Percentiles rank a stretch among this genome's conserved stretches.
phyloP scores from a whole-genome alignment of 2,329 filamentous ascomycete genomes.

The Fusarium denticulatum region DNA sequence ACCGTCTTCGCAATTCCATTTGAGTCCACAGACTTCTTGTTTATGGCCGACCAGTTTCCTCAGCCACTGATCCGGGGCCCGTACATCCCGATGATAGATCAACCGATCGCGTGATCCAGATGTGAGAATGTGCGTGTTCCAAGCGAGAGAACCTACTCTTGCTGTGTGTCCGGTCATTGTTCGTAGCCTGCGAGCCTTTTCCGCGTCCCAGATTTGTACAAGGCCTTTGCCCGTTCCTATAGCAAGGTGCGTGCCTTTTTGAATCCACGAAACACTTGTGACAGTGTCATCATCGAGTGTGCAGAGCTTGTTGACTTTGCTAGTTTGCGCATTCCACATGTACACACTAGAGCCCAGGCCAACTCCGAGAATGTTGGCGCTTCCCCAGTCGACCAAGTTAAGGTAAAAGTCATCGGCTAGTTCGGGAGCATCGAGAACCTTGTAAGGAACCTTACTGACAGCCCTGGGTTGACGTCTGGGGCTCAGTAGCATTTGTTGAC shows the following conservation, averaged over 20 bases:
- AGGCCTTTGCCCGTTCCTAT: slow-evolving; percentile 95
- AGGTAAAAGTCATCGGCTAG: slow-evolving; percentile 97
- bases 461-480: slow-evolving; percentile 88
- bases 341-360: slow-evolving; percentile 94
- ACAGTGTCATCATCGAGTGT: slow-evolving; percentile 93
- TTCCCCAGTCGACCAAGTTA: slow-evolving; percentile 97
- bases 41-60: slow-evolving; percentile 92
- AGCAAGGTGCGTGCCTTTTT: slow-evolving; percentile 93
- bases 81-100: slow-evolving; percentile 96
- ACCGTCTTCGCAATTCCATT: slow-evolving; percentile 96
- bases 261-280: slow-evolving; percentile 98
- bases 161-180: slow-evolving; percentile 98
- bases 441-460: slow-evolving; percentile 96
- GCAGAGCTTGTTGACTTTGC: slow-evolving; percentile 92
- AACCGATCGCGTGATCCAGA: slow-evolving; percentile 92
- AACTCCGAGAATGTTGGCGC: slow-evolving; percentile 91
- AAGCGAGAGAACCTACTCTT: slow-evolving; percentile 91
- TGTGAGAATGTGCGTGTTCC: slow-evolving; percentile 97
- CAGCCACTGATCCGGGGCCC: slow-evolving; percentile 89
- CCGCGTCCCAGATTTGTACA: slow-evolving; percentile 97
- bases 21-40: slow-evolving; percentile 95
- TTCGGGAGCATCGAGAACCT: slow-evolving; percentile 95
- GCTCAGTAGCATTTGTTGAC: slow-evolving; percentile 91
- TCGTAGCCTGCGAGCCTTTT: slow-evolving; percentile 82
- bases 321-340: slow-evolving; percentile 96